These are phyloP conservation scores for Aspergillus steynii DNA, from an alignment of 495 filamentous ascomycete species.

Conservation along the genomic window DNA sequence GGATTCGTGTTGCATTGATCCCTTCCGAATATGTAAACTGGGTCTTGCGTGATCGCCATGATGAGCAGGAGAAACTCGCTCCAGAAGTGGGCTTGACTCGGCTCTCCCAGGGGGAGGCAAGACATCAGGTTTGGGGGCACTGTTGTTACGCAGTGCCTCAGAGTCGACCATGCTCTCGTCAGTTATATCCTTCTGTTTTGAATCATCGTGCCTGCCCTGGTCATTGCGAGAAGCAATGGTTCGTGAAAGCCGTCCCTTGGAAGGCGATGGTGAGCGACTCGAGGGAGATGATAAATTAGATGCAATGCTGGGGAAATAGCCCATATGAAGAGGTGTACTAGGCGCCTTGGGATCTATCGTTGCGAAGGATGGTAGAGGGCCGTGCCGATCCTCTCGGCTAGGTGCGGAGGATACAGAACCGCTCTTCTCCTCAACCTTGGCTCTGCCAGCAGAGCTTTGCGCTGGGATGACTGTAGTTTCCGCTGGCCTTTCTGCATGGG, in stretches of 20 bases:
- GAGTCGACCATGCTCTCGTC: conserved; percentile 27
- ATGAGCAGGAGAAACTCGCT: conserved; percentile 30
- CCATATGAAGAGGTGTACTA: conserved; percentile 43
- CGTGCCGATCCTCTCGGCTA: conserved; percentile 37
- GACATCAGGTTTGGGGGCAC: conserved; percentile 15
- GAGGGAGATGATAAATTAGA: conserved; percentile 55
- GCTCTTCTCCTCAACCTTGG: conserved; percentile 18
- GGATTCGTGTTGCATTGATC: conserved; percentile 32
- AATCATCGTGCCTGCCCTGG: conserved; percentile 41
- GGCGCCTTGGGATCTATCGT: conserved; percentile 49
- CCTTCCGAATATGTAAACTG: conserved; percentile 29
- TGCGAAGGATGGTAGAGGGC: conserved; percentile 45
- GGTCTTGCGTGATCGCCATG: conserved; percentile 25
- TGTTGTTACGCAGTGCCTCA: conserved; percentile 22
- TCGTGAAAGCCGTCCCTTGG: conserved; percentile 45
- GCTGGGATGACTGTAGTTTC: conserved; percentile 6
- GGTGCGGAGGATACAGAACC: conserved; percentile 39
- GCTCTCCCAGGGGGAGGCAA: conserved; percentile 19
- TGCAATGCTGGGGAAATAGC: conserved; percentile 58
- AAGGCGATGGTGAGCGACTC: conserved; percentile 54
- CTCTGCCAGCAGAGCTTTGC: conserved; percentile 5
- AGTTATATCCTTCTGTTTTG: conserved; percentile 26
- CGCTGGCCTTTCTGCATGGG: conserved; percentile 4
- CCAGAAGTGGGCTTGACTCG: conserved; percentile 36
- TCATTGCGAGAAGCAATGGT: conserved; percentile 46